Base-by-base conservation (phyloP, 495 filamentous ascomycete species). In the Neurospora cerealis region DNA sequence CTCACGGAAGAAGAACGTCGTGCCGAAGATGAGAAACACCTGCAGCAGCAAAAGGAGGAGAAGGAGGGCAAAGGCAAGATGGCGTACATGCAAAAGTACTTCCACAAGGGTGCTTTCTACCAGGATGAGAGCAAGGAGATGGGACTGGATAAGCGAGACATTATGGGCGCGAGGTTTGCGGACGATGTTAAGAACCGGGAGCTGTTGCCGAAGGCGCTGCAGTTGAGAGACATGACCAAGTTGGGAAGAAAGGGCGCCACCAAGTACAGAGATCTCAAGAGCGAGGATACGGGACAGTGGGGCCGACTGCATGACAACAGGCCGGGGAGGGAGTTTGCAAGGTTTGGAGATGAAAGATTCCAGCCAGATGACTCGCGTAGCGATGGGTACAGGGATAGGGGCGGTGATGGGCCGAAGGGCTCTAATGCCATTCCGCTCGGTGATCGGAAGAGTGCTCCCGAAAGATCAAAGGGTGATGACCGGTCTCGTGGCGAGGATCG, bases 101-200 rank as follows among this genome's bases (percentile, higher is more conserved):
- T 91, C 80, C 96, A 99, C 86, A 95, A 94, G 85, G 96, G 96
- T 70, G 96, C 96, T 34, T 99, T 98, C 85, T 98, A 92, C 83
- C 90, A 91, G 72, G 94, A 95, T 46, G 93, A 95, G 75, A 85
- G 88, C 38, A 89, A 91, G 75, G 87, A 87, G 19, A 88, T 91
- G 79, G 93, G 91, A 32, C 81, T 98, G 75, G 90, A 91, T 78
- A 82, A 88, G 79, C 83, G 95, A 44, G 92, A 96, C 81, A 84
- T 97, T 70, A 95, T 95, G 89, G 93, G 93, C 19, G 85, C 90
- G 8, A 80, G 87, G 38, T 94, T 93, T 75, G 89, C 85, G 62
- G 96, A 99, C 78, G 91, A 96, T 74, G 90, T 93, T 15, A 85
- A 87, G 70, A 91, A 93, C 74, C 89, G 92, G 60, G 93, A 95